Evolutionary conservation across 768 basidiomycete genomes (phyloP), one percentile per base, ranked within the genome.

Genomic region (Hydnum rufescens): DNA sequence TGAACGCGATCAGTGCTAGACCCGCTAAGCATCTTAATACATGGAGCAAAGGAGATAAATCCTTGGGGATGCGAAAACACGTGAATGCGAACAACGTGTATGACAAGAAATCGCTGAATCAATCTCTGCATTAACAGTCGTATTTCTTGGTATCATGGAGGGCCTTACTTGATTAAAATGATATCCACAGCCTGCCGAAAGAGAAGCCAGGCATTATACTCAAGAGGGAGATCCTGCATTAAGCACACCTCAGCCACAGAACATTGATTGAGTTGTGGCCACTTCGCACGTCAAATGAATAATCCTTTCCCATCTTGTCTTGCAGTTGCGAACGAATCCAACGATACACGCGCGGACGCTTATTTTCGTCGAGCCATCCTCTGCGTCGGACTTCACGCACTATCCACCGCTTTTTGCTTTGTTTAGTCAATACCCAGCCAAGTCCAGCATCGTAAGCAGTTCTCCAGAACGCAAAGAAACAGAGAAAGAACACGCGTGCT

Each of bases 141-240:
- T n/a, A 28, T 30, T 2, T 2, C 2, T 18, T 5, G 26, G 13
- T 13, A 19, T 30, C 43, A 44, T 4, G 23, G 49, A 16, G 23
- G 29, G 18, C 74, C 79, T 51, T 57, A 95, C 89, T 97, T 97
- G 62, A 97, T 74, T 39, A 99, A 73, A 60, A 97, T 96, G 26
- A 95, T 76, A 65, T 97, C 93, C 22, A 97, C 93, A n/a, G 78
- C 69, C 64, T 95, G 89, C 49, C 93, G 78, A 65, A 96, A 99
- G 54, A 96, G 72, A 29, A 99, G 71, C 95, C 93, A 99, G 0
- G 86, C 76, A 60, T 96, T 97, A 66, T 93, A 96, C 64, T 96
- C 92, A 34, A 88, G 63, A 0, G 92, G 92, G 16, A 93, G 73
- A 49, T 83, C 78, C n/a, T n/a, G n/a, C n/a, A n/a, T n/a, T n/a